Percentiles rank a stretch among this genome's conserved stretches.
Conservation (phyloP, 78 protist species). For the Goniomonas avonlea region DNA sequence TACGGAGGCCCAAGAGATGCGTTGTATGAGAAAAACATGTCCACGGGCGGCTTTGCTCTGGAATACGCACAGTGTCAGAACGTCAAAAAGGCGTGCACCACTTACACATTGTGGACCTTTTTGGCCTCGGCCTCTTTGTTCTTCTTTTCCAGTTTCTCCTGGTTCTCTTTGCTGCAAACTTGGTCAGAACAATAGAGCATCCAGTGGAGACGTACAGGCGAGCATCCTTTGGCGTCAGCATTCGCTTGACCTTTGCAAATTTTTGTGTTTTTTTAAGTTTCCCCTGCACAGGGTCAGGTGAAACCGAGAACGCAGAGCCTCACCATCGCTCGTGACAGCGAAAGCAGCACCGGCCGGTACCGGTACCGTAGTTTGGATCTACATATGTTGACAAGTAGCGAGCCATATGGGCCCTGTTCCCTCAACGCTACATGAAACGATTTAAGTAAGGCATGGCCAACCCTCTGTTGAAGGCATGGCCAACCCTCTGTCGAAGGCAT, state of each 20-base stretch:
- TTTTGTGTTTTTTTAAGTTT: slow-evolving; percentile 29
- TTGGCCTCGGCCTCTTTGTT: not conserved
- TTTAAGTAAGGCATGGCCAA: too few species aligned
- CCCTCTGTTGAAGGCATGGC: too few species aligned
- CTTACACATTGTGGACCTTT: not conserved
- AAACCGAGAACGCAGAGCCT: too few species aligned
- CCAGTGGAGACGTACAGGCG: slow-evolving; percentile 31
- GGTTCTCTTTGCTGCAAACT: not conserved
- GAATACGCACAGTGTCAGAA: not conserved
- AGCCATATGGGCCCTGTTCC: too few species aligned
- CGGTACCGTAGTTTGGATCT: too few species aligned
- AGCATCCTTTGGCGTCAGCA: slow-evolving; percentile 37
- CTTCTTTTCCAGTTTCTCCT: not conserved
- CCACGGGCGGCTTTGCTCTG: slow-evolving; percentile 19
- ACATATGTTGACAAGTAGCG: too few species aligned
- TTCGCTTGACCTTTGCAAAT: slow-evolving; percentile 50
- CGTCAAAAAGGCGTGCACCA: not conserved
- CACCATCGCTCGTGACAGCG: too few species aligned
- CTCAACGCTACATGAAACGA: too few species aligned
- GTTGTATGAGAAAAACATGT: slow-evolving; percentile 89
- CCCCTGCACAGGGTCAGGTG: too few species aligned
- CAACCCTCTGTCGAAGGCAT: too few species aligned
- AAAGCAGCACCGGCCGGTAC: too few species aligned
- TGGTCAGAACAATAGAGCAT: too few species aligned
- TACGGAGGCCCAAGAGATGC: slow-evolving; percentile 95